Conservation (phyloP, 352 stramenopile species). For the Globisporangium recalcitrans region DNA sequence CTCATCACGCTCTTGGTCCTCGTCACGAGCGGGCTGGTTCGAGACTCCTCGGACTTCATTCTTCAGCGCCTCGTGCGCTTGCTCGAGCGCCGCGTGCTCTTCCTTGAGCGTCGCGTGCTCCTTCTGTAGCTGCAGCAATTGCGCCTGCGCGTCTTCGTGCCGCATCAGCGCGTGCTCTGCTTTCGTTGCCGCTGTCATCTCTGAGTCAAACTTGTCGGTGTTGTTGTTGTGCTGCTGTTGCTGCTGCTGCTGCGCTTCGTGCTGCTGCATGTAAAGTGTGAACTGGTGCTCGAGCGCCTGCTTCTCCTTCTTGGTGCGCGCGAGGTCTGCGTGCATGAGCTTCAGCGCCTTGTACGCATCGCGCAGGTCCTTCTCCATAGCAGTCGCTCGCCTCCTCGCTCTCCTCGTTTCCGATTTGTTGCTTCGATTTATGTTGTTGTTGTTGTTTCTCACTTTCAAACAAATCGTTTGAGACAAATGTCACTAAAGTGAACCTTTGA, state of each 20-base stretch:
- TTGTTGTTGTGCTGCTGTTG: background rate
- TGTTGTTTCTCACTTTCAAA: too few species aligned
- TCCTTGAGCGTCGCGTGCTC: background rate
- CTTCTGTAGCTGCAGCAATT: conserved; percentile 1
- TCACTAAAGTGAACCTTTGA: too few species aligned
- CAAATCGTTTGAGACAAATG: background rate
- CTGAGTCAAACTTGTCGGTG: background rate
- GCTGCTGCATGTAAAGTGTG: background rate
- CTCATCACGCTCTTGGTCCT: background rate
- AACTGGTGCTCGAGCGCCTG: conserved; percentile 9
- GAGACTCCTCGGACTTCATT: background rate
- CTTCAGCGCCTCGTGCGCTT: background rate
- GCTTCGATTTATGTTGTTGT: conserved; percentile 11
- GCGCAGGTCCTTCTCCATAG: conserved; percentile 17
- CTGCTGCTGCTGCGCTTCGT: background rate
- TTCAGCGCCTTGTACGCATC: conserved; percentile 22
- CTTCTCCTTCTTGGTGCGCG: conserved; percentile 21
- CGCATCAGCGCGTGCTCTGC: conserved; percentile 7
- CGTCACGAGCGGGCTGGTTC: background rate
- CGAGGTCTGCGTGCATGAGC: conserved; percentile 18
- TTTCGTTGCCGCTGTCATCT: background rate
- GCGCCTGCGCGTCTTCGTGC: conserved; percentile 2
- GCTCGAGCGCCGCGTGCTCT: background rate
- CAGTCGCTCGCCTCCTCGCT: background rate
- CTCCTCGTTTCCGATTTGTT: too few species aligned